Evolutionary conservation across 768 basidiomycete genomes (phyloP).

Genomic region (Pleurotus ostreatus): DNA sequence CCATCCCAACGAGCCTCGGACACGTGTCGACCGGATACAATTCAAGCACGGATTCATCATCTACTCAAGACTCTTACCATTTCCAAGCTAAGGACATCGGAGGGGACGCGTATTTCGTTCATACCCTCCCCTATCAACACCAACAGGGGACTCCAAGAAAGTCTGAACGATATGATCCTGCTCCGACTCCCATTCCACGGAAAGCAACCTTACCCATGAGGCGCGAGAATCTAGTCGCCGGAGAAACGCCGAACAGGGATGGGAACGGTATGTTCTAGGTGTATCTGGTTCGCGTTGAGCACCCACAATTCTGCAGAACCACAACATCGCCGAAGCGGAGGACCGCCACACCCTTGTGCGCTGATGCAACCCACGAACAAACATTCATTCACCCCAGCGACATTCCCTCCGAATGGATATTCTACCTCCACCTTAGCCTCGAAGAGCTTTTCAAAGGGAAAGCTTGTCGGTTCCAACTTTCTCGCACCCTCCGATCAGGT

Average conservation of each 20-base stretch:
- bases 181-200: constrained; percentile 3
- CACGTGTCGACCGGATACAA: neutral
- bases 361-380: constrained; percentile 12
- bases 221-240: neutral
- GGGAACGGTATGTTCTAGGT: neutral
- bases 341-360: constrained; percentile 8
- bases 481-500: constrained; percentile 47
- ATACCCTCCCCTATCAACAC: constrained; percentile 1
- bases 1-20: neutral
- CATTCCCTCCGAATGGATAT: constrained; percentile 59
- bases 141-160: neutral
- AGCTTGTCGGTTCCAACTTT: constrained; percentile 54
- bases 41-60: constrained; percentile 3
- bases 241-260: neutral
- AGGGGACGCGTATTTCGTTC: neutral
- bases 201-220: neutral
- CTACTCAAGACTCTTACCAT: constrained; percentile 4
- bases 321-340: neutral
- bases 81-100: constrained; percentile 1
- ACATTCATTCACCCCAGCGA: constrained; percentile 38
- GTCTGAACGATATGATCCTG: constrained; percentile 7
- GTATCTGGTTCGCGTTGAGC: neutral
- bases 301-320: neutral
- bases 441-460: constrained; percentile 60
- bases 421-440: constrained; percentile 55